A percentile compares a stretch with the other conserved stretches of the same genome.
Conservation (phyloP, 2,329 filamentous ascomycete genomes). For the Fusarium decemcellulare region DNA sequence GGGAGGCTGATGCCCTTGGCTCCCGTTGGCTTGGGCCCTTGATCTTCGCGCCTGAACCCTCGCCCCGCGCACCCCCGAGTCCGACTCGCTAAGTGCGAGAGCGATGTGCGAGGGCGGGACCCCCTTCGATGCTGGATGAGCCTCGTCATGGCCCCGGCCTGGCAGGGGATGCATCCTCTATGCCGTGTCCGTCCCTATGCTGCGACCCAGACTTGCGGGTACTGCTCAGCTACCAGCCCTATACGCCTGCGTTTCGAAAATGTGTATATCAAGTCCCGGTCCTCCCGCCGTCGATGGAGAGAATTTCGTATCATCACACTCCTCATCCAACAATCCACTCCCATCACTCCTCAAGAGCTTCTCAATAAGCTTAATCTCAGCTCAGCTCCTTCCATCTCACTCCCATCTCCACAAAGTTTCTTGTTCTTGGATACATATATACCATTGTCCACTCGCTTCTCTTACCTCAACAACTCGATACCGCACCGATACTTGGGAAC, state of each 20-base stretch:
- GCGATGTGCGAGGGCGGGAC: constrained; percentile 3
- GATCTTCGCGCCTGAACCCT: neutral
- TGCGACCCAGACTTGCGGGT: neutral
- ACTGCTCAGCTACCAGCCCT: neutral
- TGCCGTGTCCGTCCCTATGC: constrained; percentile 27
- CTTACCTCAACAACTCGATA: neutral
- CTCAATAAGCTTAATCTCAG: constrained; percentile 30
- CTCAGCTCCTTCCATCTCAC: constrained; percentile 2
- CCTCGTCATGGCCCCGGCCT: constrained; percentile 8
- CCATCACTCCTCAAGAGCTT: constrained; percentile 10
- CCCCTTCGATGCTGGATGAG: constrained; percentile 9
- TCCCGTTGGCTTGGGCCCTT: neutral
- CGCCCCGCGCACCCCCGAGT: neutral
- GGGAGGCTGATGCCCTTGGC: constrained; percentile 24
- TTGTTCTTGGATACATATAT: constrained; percentile 3
- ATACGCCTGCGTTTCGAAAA: neutral
- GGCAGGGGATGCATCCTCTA: constrained; percentile 2
- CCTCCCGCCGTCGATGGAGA: constrained; percentile 16
- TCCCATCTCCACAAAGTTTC: neutral
- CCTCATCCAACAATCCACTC: constrained; percentile 12
- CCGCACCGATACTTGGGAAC: neutral
- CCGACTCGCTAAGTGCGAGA: constrained; percentile 17
- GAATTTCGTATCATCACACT: constrained; percentile 20
- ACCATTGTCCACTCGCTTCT: neutral
- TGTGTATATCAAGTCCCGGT: constrained; percentile 33